Percentiles rank a stretch among this genome's conserved stretches.
Evolutionary conservation across 2,329 filamentous ascomycete genomes (phyloP).

Genomic region (Alternaria novae-zelandiae): DNA sequence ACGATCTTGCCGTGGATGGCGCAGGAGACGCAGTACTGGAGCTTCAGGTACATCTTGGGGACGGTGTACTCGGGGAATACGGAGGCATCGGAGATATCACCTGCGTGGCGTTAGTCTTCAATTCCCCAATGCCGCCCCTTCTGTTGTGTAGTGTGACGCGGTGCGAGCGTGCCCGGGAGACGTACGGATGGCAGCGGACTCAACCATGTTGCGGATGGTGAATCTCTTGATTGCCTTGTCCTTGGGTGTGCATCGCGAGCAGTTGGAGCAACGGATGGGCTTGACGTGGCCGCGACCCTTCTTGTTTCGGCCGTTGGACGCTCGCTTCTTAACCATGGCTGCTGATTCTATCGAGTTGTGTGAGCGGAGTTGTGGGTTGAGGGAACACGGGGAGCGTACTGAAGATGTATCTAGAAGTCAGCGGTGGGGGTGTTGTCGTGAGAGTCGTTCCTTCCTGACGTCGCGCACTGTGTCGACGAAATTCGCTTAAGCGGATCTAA

Average conservation of each 20-base stretch:
- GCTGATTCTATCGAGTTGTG: conserved; percentile 55
- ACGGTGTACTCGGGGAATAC: conserved; percentile 99
- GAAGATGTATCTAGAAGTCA: conserved; percentile 49
- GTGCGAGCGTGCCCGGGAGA: conserved; percentile 42
- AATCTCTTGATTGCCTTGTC: conserved; percentile 99
- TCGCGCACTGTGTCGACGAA: conserved; percentile 24
- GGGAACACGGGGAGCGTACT: conserved; percentile 32
- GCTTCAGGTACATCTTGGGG: conserved; percentile 99
- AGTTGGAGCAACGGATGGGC: conserved; percentile 94
- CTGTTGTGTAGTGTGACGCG: conserved; percentile 1
- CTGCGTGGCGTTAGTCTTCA: conserved; percentile 57
- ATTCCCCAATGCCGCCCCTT: conserved; percentile 11
- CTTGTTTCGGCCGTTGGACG: conserved; percentile 96
- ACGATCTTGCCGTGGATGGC: conserved; percentile 99
- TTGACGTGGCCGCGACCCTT: conserved; percentile 99
- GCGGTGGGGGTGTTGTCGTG: conserved; percentile 42
- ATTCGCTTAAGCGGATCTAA: conserved; percentile 37
- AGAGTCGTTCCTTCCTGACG: conserved; percentile 30
- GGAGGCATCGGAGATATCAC: conserved; percentile 99
- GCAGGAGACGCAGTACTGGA: conserved; percentile 99
- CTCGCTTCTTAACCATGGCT: conserved; percentile 76
- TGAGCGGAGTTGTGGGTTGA: conserved; percentile 22
- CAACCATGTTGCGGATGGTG: conserved; percentile 99
- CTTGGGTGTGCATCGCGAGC: conserved; percentile 86
- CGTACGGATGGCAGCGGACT: conserved; percentile 99